Conservation (phyloP, 2,329 filamentous ascomycete genomes). For the Corinectria fuckeliana region DNA sequence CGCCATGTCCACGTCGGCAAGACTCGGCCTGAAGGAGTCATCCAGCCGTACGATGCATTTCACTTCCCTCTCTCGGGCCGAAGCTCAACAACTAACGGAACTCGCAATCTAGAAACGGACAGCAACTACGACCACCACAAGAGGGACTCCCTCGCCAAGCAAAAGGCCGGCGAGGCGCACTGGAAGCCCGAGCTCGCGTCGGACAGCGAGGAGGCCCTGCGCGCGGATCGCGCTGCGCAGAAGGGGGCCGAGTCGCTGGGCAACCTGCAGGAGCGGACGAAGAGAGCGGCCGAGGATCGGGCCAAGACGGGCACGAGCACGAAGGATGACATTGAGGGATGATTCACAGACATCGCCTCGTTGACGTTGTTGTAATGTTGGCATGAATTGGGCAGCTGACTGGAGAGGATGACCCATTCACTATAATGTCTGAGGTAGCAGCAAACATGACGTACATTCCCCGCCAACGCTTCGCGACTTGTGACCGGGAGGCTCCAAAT, state of each 20-base stretch:
- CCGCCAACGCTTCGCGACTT: not conserved
- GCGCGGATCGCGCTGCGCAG: constrained; percentile 62
- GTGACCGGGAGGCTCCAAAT: no score
- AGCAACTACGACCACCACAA: constrained; percentile 64
- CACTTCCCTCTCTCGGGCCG: not conserved
- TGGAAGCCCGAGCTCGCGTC: constrained; percentile 82
- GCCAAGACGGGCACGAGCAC: constrained; percentile 56
- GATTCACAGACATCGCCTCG: not conserved
- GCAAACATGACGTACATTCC: not conserved
- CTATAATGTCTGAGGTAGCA: not conserved
- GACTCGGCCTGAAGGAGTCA: constrained; percentile 47
- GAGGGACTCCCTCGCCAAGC: constrained; percentile 67
- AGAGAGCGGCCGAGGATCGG: constrained; percentile 55
- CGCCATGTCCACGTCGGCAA: constrained; percentile 38
- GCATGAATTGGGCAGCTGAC: not conserved
- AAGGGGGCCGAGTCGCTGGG: constrained; percentile 48
- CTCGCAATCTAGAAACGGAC: constrained; percentile 39
- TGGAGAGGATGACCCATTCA: not conserved
- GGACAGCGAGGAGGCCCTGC: constrained; percentile 79
- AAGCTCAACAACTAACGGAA: not conserved
- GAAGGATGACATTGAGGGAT: constrained; percentile 49
- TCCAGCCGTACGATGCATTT: constrained; percentile 41
- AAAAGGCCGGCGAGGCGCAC: constrained; percentile 71
- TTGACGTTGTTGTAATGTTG: not conserved
- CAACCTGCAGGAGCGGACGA: constrained; percentile 65